A percentile compares a stretch with the other conserved stretches of the same genome.
Evolutionary conservation across 441 rosid genomes (phyloP).

Genomic region (Populus tomentosa): DNA sequence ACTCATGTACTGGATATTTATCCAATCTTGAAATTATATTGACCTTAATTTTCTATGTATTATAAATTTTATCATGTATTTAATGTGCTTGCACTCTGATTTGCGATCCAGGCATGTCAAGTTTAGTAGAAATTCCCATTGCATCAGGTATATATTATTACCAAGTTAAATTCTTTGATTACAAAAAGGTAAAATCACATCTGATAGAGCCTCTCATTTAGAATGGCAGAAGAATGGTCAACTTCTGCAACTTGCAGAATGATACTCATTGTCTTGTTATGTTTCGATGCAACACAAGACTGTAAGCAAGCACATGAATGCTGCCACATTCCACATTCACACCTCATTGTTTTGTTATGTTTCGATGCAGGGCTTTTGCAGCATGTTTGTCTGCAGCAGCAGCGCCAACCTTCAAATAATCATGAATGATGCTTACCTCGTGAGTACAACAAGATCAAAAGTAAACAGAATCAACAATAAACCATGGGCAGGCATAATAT

Average conservation of each 20-base stretch:
- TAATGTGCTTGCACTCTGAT: neutral
- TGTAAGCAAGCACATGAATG: neutral
- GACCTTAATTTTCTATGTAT: neutral
- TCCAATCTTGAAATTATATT: slow-evolving; percentile 6
- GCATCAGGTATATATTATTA: neutral
- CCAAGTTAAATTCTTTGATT: neutral
- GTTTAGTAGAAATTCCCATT: neutral
- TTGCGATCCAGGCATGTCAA: neutral
- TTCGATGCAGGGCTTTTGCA: too few relatives aligned
- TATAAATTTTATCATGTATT: neutral
- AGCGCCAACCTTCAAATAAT: too few relatives aligned
- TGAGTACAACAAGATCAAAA: neutral
- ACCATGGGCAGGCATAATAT: neutral
- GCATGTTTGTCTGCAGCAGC: too few relatives aligned
- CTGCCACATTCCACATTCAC: neutral
- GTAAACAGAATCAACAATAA: neutral
- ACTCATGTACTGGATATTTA: slow-evolving; percentile 6
- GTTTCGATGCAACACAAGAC: neutral
- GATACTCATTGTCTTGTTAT: neutral
- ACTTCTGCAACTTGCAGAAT: neutral
- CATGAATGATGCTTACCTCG: too few relatives aligned
- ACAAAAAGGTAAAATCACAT: neutral
- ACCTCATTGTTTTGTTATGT: neutral
- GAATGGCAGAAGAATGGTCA: neutral
- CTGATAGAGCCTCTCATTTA: neutral